Percentiles rank a stretch among this genome's conserved stretches.
Conservation (phyloP, 139 green algal species). For the Micractinium conductrix region DNA sequence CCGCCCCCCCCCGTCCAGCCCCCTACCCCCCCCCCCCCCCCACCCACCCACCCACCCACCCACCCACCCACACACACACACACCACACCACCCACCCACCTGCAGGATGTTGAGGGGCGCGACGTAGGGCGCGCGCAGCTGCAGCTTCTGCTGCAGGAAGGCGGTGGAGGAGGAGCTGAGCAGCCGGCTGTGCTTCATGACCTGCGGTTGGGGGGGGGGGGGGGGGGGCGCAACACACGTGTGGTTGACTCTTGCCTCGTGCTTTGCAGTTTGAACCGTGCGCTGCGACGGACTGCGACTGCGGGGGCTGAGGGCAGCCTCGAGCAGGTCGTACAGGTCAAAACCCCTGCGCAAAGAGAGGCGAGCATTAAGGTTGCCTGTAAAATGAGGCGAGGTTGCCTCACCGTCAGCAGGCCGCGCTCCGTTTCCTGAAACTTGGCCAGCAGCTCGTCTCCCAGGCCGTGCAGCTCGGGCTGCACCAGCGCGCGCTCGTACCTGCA, state of each 20-base stretch:
- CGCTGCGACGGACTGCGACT: too few species aligned
- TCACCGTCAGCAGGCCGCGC: conserved; percentile 59
- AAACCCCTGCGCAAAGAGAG: too few species aligned
- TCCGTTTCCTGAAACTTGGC: conserved; percentile 61
- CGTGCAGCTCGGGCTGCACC: conserved; percentile 60
- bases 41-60: too few species aligned
- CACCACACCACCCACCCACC: conserved; percentile 44
- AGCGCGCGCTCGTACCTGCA: conserved; percentile 53
- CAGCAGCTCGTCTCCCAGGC: conserved; percentile 74
- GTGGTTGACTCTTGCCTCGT: too few species aligned
- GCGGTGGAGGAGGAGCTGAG: conserved; percentile 74
- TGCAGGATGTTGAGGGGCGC: conserved; percentile 96
- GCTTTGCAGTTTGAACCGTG: too few species aligned
- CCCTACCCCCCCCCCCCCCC: too few species aligned
- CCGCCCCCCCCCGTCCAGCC: too few species aligned
- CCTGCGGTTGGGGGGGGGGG: conserved; percentile 29
- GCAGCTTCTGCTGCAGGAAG: conserved; percentile 83
- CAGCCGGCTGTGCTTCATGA: conserved; percentile 74
- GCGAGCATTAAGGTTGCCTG: too few species aligned
- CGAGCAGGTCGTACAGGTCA: too few species aligned
- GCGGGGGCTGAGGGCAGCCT: too few species aligned
- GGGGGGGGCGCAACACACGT: neutral
- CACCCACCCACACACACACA: too few species aligned
- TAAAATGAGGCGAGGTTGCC: too few species aligned
- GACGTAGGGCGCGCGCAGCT: conserved; percentile 91